phyloP scores from a whole-genome alignment of 148 eudicot genomes.

The Camellia lanceoleosa region DNA sequence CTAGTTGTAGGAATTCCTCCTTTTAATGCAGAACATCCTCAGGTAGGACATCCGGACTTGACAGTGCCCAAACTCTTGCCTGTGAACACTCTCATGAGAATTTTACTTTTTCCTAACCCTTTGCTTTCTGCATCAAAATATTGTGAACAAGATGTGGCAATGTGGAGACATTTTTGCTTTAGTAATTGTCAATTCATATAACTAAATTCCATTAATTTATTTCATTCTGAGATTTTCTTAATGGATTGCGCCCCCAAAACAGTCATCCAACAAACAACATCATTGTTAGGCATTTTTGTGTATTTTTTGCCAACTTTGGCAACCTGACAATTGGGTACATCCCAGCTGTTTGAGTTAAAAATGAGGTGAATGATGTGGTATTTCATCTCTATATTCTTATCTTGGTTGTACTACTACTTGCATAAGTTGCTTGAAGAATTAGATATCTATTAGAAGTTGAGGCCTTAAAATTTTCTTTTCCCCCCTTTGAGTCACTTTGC shows the following conservation, averaged over 20 bases:
- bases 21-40: constrained; percentile 92
- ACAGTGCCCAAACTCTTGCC: neutral
- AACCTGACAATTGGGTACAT: neutral
- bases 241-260: neutral
- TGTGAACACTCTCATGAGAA: neutral
- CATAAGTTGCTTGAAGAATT: neutral
- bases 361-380: neutral
- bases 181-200: neutral
- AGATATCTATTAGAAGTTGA: neutral
- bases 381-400: neutral
- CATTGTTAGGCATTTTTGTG: neutral
- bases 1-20: constrained; percentile 95
- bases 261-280: neutral
- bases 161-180: neutral
- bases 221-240: neutral
- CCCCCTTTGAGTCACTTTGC: neutral
- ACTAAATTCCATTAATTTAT: neutral
- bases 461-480: neutral
- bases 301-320: neutral
- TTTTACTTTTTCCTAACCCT: neutral
- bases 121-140: neutral
- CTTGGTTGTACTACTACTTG: neutral
- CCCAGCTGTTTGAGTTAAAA: neutral
- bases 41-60: constrained; percentile 43
- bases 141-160: neutral